Conservation (phyloP, 148 eudicot genomes). For the Camellia sinensis region DNA sequence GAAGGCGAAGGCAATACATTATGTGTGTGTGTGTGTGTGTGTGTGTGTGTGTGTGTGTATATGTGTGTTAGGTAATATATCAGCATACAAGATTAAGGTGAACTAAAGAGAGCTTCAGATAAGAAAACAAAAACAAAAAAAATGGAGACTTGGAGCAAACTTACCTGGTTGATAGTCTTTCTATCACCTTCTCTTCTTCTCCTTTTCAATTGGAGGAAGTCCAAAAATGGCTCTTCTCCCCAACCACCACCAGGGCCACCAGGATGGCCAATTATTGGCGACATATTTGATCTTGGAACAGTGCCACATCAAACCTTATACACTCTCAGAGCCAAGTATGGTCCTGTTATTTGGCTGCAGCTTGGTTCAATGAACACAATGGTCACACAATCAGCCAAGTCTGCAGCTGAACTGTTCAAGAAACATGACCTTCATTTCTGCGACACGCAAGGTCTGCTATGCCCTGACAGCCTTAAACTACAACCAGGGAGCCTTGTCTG, state of each 20-base stretch:
- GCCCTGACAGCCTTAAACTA: conserved; percentile 19
- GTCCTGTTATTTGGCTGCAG: conserved; percentile 29
- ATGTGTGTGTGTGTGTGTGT: too few species aligned
- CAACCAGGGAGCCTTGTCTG: conserved; percentile 17
- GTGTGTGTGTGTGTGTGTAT: too few species aligned
- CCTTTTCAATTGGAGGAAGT: neutral
- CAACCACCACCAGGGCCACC: conserved; percentile 28
- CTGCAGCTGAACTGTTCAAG: conserved; percentile 22
- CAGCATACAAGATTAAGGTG: too few species aligned
- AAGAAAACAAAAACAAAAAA: neutral
- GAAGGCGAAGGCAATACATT: too few species aligned
- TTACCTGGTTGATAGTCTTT: conserved; percentile 3
- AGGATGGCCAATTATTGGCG: conserved; percentile 25
- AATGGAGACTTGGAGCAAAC: neutral
- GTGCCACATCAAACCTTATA: conserved; percentile 18
- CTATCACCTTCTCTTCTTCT: conserved; percentile 7
- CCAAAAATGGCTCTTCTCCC: neutral
- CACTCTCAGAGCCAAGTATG: conserved; percentile 12
- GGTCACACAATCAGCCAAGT: conserved; percentile 18
- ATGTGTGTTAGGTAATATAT: too few species aligned
- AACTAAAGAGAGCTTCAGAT: neutral
- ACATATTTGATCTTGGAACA: conserved; percentile 23
- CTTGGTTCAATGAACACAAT: conserved; percentile 31
- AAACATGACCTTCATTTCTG: conserved; percentile 18
- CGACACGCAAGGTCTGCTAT: conserved; percentile 21